Conservation (phyloP, 306 rosid genomes). For the Casuarina glauca region DNA sequence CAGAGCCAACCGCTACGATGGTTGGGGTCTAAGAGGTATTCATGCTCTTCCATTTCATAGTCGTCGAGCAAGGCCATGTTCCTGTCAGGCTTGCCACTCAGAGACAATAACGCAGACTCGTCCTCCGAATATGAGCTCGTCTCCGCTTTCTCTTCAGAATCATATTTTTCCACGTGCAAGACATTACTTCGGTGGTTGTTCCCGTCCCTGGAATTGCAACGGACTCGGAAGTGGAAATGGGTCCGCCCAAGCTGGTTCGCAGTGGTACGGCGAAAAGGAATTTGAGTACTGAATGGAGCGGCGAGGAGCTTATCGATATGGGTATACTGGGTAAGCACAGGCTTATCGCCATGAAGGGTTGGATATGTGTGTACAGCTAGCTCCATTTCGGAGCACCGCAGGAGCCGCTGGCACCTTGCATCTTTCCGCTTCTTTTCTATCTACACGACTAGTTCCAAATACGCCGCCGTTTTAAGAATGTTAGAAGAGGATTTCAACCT, state of each 20-base stretch:
- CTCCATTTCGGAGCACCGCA: constrained; percentile 60
- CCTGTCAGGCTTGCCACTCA: constrained; percentile 78
- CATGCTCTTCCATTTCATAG: constrained; percentile 77
- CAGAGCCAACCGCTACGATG: constrained; percentile 73
- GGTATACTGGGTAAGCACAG: constrained; percentile 11
- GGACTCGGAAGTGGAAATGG: constrained; percentile 31
- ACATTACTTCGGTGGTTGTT: constrained; percentile 23
- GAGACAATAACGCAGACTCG: constrained; percentile 69
- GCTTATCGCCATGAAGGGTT: constrained; percentile 29
- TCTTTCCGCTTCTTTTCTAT: neutral
- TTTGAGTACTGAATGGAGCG: constrained; percentile 1
- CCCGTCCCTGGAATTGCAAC: constrained; percentile 13
- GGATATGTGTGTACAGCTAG: constrained; percentile 42
- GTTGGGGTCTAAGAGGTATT: constrained; percentile 39
- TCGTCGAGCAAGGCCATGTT: constrained; percentile 70
- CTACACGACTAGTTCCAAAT: neutral
- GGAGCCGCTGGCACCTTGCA: neutral
- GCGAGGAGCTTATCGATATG: constrained; percentile 8
- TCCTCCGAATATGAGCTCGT: constrained; percentile 51
- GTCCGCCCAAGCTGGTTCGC: constrained; percentile 12
- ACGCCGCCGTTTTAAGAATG: neutral
- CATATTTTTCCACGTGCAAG: constrained; percentile 15
- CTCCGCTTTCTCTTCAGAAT: constrained; percentile 25
- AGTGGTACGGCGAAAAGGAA: constrained; percentile 26
- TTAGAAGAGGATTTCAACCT: too few species aligned